phyloP scores from a whole-genome alignment of 2,329 filamentous ascomycete species.

The Curvularia sp. region DNA sequence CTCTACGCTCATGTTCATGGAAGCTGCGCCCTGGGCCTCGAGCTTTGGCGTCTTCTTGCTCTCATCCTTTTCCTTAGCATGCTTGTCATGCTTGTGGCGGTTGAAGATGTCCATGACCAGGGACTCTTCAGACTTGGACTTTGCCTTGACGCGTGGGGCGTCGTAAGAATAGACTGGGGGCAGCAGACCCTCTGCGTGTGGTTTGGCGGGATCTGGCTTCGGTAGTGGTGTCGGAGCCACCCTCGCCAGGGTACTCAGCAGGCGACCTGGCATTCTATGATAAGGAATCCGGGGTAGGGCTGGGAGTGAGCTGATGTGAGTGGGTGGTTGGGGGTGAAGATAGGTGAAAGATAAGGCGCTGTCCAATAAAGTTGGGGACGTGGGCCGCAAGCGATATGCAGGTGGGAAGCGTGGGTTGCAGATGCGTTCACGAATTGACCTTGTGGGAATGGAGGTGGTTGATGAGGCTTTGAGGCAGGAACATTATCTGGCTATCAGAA shows the following conservation, averaged over 20 bases:
- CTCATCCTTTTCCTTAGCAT: conserved; percentile 30
- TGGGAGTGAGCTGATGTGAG: conserved; percentile 22
- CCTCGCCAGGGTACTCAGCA: conserved; percentile 44
- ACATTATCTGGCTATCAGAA: conserved; percentile 36
- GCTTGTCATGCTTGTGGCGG: conserved; percentile 44
- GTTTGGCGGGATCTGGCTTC: conserved; percentile 36
- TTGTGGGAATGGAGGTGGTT: conserved; percentile 47
- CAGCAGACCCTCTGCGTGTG: conserved; percentile 33
- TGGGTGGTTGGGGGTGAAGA: conserved; percentile 18
- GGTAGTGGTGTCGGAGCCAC: conserved; percentile 43
- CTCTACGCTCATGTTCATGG: conserved; percentile 72
- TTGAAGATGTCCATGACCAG: conserved; percentile 51
- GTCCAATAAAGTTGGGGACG: conserved; percentile 27
- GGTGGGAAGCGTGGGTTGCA: conserved; percentile 18
- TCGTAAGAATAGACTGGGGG: conserved; percentile 48
- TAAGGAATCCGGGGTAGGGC: conserved; percentile 41
- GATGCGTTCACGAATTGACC: conserved; percentile 38
- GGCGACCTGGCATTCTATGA: conserved; percentile 46
- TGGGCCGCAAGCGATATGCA: conserved; percentile 28
- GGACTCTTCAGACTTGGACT: conserved; percentile 43
- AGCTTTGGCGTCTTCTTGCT: conserved; percentile 46
- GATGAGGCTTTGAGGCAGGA: conserved; percentile 38
- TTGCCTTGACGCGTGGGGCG: conserved; percentile 36
- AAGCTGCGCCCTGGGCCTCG: conserved; percentile 55
- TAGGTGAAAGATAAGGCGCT: conserved; percentile 23